phyloP scores from a whole-genome alignment of 257 asterid species.

The Solanum piurae region DNA sequence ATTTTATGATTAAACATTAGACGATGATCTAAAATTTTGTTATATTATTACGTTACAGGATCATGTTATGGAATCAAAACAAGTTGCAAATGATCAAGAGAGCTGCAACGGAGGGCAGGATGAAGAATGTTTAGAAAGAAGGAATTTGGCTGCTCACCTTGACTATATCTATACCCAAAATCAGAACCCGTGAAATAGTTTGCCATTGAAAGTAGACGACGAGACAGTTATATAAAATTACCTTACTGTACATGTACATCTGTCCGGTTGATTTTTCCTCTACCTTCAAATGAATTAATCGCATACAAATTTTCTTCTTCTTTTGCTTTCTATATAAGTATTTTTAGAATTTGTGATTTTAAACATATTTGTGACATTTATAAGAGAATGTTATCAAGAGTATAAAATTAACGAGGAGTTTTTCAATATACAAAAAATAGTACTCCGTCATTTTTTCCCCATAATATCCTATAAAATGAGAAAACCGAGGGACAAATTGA shows the following conservation, averaged over 20 bases:
- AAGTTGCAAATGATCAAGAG: conserved; percentile 8
- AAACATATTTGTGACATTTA: not conserved
- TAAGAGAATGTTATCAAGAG: not conserved
- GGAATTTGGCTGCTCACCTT: conserved; percentile 44
- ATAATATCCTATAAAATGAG: not conserved
- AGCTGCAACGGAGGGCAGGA: conserved; percentile 32
- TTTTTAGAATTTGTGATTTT: not conserved
- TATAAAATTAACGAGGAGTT: not conserved
- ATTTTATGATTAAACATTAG: not conserved
- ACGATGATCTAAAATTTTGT: not conserved
- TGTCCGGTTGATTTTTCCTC: not conserved
- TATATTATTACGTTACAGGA: not conserved
- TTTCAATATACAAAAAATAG: too few relatives aligned
- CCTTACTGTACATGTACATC: not conserved
- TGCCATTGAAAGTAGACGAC: not conserved
- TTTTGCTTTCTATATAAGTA: not conserved
- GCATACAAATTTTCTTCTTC: not conserved
- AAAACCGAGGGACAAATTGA: not conserved
- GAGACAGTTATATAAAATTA: not conserved
- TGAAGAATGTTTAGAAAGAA: conserved; percentile 50
- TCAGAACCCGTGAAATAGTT: conserved; percentile 18
- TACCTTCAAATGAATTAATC: not conserved
- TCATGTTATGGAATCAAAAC: not conserved
- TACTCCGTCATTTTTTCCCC: too few relatives aligned
- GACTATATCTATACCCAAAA: conserved; percentile 65